These are phyloP conservation scores for Picochlorum costavermella DNA, from an alignment of 139 green algal species.

Conservation along the genomic window DNA sequence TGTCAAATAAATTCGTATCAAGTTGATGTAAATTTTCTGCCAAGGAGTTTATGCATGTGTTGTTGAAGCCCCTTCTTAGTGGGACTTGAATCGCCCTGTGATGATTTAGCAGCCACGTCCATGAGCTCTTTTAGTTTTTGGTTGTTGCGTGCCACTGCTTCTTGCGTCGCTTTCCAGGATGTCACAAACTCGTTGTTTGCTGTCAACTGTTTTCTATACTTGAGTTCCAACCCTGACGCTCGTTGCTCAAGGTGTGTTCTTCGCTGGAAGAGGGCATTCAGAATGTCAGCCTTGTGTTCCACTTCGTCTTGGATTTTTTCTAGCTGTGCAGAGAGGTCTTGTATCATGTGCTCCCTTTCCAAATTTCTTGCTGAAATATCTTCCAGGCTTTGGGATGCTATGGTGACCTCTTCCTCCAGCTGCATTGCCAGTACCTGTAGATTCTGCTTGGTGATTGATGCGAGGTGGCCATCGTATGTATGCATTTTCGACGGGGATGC, in stretches of 20 bases:
- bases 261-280: not conserved
- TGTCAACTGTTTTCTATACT: not conserved
- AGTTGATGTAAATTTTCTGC: too few species aligned
- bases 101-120: not conserved
- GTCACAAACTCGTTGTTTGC: not conserved
- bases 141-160: not conserved
- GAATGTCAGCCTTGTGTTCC: not conserved
- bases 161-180: not conserved
- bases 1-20: not conserved
- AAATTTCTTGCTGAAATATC: not conserved
- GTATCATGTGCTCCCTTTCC: not conserved
- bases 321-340: not conserved
- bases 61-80: not conserved
- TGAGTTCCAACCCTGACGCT: not conserved
- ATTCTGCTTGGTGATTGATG: too few species aligned
- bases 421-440: not conserved
- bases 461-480: not conserved
- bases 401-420: not conserved
- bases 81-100: slow-evolving; percentile 1
- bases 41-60: not conserved
- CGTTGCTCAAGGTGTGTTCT: not conserved
- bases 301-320: not conserved
- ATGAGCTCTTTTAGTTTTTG: not conserved
- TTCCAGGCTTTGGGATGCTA: not conserved
- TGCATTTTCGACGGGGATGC: not conserved